Evolutionary conservation across 164 flowering plant genomes (phyloP), one percentile per base, ranked within the genome.

Genomic region (Vitis amurensis): DNA sequence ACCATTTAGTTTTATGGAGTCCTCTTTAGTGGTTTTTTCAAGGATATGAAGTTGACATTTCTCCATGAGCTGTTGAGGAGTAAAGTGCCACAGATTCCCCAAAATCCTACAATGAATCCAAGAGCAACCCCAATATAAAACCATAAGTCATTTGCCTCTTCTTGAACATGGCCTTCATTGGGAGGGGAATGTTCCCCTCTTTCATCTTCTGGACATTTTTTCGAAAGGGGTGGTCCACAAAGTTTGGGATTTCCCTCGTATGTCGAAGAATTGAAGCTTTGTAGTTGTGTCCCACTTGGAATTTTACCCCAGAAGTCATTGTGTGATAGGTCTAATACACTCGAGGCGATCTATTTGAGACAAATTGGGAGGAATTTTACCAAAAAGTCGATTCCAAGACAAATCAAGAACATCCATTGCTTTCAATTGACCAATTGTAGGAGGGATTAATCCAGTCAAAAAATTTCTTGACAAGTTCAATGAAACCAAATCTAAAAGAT

Each of bases 281-380:
- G 68, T 5, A 70, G 55, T 29, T 63, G 73, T 11, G 68, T 63
- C n/a, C 68, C n/a, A 17, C 10, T 1, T 19, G 73, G 73, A 50
- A 70, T 70, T 13, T 9, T 70, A 0, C 61, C 67, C 9, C 44
- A 68, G 14, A 68, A 50, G 19, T 68, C 30, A 59, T 61, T 66
- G 15, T 56, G 15, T 23, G 59, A 56, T 23, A 56, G 17, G 59
- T 56, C 59, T n/a, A 56, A 56, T 19, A n/a, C 37, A 17, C 23
- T 56, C n/a, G 9, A 56, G 59, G 27, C 9, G 17, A 1, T n/a
- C 8, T 5, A 56, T 17, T n/a, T 56, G 9, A 3, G 59, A 56
- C 3, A 56, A 4, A n/a, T 19, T 56, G 1, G 59, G 16, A 17
- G 59, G 59, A 56, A 56, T 56, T 56, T n/a, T 9, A 5, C 59